These are phyloP conservation scores for Digitaria exilis DNA, from an alignment of 202 grass and related monocot species.

Conservation along the genomic window DNA sequence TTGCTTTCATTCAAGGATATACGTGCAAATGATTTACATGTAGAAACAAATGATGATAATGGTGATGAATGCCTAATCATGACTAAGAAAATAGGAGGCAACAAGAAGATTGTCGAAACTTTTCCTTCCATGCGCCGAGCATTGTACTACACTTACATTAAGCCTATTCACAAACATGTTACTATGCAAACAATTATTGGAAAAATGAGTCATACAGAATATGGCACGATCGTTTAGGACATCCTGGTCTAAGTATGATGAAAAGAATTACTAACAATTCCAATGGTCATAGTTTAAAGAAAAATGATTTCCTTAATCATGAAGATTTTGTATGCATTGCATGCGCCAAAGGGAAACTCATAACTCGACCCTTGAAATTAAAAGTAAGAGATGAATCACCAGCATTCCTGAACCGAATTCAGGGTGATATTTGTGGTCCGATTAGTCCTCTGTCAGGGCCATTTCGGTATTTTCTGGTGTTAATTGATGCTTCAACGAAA, in stretches of 20 bases:
- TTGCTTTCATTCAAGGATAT: not conserved
- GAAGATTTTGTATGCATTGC: not conserved
- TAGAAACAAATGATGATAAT: not conserved
- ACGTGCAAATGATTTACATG: not conserved
- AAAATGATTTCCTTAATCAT: not conserved
- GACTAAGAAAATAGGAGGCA: not conserved
- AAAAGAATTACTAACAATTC: not conserved
- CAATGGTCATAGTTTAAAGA: not conserved
- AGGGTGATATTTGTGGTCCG: not conserved
- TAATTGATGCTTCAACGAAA: not conserved
- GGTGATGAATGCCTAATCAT: not conserved
- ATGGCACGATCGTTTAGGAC: not conserved
- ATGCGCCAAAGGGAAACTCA: not conserved
- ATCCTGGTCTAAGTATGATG: not conserved
- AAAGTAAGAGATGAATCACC: not conserved
- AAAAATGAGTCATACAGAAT: not conserved
- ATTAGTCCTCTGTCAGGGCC: not conserved
- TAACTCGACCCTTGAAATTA: not conserved
- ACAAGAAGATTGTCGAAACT: not conserved
- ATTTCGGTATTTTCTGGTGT: not conserved
- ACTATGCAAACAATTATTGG: not conserved
- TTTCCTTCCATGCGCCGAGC: not conserved
- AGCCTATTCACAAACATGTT: not conserved
- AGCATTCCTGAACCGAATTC: not conserved
- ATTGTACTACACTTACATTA: not conserved